Base-by-base conservation (phyloP, 169 alveolate species). In the Plasmodium vinckei region DNA sequence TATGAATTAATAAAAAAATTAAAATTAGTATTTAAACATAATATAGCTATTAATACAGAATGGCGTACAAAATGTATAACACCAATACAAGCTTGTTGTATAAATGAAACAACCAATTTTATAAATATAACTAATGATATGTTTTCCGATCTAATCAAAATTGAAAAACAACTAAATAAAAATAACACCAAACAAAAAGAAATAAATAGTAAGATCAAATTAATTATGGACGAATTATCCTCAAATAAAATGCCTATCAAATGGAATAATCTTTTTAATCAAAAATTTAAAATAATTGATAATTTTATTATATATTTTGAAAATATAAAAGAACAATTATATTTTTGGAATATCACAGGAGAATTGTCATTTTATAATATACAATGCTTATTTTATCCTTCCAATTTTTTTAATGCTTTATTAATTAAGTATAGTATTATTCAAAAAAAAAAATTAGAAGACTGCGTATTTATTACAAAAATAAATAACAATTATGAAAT, bases 281-380 rank as follows among this genome's bases (percentile, higher is more conserved):
- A 67, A 79, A 79, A 79, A 67, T 67, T 64, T 19, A 79, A 79
- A 67, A 65, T 33, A 6, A 53, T 79, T 47, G 54, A 79, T 25
- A 67, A 25, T 53, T 79, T 79, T 79, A 59, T 79, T 39, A 79
- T 60, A 9, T 79, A 79, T 70, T 79, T 53, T 44, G 84, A 79
- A 79, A 79, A 65, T 7, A 33, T 79, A 13, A 79, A 79, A 56
- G 89, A 79, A 70, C 89, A 79, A 42, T 44, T 79, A 27, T 79
- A 79, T 47, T 79, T 79, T n/a, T 79, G 89, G 89, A 79, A 79
- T 49, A 79, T 79, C 33, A 65, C 89, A 51, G 89, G 89, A 10
- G 89, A 79, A 54, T 56, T 79, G 19, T 46, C 64, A 10, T 79
- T 79, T 42, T 79, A 79, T 67, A 79, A 79, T 61, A 33, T 79